Evolutionary conservation across 208 protist species (phyloP).

Genomic region (Entamoeba moshkovskii): DNA sequence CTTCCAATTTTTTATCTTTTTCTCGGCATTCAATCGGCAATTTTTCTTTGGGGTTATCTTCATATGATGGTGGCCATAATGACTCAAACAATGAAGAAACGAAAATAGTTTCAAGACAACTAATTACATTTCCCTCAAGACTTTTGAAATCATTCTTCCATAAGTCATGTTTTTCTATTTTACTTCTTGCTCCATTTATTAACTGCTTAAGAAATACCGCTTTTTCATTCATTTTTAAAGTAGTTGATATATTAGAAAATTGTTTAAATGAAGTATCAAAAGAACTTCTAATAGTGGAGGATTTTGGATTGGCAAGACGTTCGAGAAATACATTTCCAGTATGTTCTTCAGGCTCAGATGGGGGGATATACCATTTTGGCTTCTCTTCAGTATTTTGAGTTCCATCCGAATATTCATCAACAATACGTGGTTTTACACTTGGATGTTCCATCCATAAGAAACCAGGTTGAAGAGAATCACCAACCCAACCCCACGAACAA

Average conservation of each 20-base stretch:
- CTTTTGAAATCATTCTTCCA: neutral
- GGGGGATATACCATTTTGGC: neutral
- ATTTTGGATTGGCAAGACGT: neutral
- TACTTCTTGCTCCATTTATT: neutral
- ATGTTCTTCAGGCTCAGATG: neutral
- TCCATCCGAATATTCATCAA: neutral
- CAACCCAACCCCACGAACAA: neutral
- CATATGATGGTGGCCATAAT: neutral
- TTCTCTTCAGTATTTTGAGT: neutral
- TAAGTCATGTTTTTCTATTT: neutral
- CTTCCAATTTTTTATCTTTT: neutral
- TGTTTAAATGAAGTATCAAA: neutral
- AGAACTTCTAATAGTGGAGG: neutral
- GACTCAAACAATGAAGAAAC: neutral
- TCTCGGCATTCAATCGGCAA: neutral
- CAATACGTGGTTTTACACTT: neutral
- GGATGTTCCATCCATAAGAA: neutral
- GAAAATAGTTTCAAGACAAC: neutral
- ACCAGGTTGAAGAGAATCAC: neutral
- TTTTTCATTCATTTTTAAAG: neutral
- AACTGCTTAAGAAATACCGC: neutral
- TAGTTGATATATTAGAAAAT: neutral
- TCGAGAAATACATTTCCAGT: neutral
- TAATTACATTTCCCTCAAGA: neutral
- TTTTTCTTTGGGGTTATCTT: neutral